Conservation (phyloP, 306 rosid genomes). For the Citrullus colocynthis region DNA sequence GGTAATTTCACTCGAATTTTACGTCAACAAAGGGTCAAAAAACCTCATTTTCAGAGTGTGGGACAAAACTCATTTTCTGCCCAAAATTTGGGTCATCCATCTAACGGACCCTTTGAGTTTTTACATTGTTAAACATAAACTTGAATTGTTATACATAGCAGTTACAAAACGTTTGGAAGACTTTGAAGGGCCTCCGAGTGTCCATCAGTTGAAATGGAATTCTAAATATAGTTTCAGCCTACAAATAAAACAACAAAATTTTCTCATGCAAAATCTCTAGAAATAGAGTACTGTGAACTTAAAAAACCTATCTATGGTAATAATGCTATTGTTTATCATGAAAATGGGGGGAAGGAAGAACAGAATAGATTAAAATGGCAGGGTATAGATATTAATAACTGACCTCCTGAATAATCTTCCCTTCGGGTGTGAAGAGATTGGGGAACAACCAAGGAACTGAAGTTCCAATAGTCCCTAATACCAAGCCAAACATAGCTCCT, state of each 20-base stretch:
- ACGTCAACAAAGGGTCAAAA: no score
- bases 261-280: background rate
- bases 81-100: no score
- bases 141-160: background rate
- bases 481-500: conserved; percentile 52
- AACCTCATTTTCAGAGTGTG: no score
- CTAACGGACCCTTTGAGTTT: background rate
- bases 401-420: conserved; percentile 62
- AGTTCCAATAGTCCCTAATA: conserved; percentile 66
- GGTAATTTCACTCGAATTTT: no score
- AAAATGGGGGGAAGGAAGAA: background rate
- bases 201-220: background rate
- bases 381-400: conserved; percentile 16
- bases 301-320: background rate
- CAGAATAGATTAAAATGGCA: background rate
- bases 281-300: background rate
- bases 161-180: background rate
- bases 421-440: conserved; percentile 60
- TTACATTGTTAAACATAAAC: background rate
- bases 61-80: no score
- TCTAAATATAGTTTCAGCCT: background rate
- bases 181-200: background rate
- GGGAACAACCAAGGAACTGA: conserved; percentile 71
- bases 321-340: background rate
- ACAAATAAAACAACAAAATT: background rate